Evolutionary conservation across 2,329 filamentous ascomycete genomes (phyloP).

Genomic region (Coccinonectria pachysandricola): DNA sequence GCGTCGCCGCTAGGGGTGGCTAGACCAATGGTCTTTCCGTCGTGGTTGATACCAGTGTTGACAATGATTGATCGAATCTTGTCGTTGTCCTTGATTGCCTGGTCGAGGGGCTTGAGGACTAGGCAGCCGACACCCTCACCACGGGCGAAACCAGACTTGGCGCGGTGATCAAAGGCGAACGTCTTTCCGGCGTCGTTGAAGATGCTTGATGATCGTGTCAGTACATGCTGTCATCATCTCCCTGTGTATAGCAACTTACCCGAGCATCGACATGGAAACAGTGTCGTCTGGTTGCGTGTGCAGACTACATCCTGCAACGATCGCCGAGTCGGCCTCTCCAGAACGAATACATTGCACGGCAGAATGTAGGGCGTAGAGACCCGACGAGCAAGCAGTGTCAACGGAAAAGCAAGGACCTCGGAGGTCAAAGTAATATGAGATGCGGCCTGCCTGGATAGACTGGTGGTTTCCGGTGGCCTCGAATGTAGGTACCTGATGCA

Average conservation of each 20-base stretch:
- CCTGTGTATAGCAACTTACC: slow-evolving; percentile 7
- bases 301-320: slow-evolving; percentile 26
- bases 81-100: slow-evolving; percentile 46
- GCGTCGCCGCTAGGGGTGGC: slow-evolving; percentile 43
- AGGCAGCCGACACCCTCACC: slow-evolving; percentile 49
- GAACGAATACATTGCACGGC: slow-evolving; percentile 20
- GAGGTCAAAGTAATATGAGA: slow-evolving; percentile 22
- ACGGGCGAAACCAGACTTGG: slow-evolving; percentile 39
- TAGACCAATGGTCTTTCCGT: slow-evolving; percentile 46
- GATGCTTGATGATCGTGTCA: slow-evolving; percentile 2
- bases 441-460: slow-evolving; percentile 39
- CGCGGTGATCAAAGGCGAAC: slow-evolving; percentile 6
- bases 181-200: slow-evolving; percentile 8
- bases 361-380: slow-evolving; percentile 22
- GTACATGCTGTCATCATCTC: not conserved
- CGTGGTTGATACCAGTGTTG: slow-evolving; percentile 41
- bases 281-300: slow-evolving; percentile 11
- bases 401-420: slow-evolving; percentile 26
- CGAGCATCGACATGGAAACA: slow-evolving; percentile 21
- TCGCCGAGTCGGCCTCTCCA: slow-evolving; percentile 24
- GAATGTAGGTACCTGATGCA: slow-evolving; percentile 39
- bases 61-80: slow-evolving; percentile 41
- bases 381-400: slow-evolving; percentile 27
- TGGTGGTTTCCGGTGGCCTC: slow-evolving; percentile 40
- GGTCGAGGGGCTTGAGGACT: slow-evolving; percentile 45